Base-by-base conservation (phyloP, 2,329 filamentous ascomycete species). In the Trichoderma koningiopsis region DNA sequence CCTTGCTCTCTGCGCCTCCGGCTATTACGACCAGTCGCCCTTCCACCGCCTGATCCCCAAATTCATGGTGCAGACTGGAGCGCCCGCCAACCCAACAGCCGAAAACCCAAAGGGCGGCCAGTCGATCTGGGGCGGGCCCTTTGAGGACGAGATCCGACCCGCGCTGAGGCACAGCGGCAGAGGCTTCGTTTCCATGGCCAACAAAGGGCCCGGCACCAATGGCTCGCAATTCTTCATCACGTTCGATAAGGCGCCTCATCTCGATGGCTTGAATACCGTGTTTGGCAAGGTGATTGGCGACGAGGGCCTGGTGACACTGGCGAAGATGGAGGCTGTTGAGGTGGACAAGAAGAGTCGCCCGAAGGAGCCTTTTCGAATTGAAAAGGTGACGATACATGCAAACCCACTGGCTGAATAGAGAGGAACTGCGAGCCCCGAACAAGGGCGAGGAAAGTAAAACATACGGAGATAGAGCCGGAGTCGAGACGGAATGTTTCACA, bases 221-320 rank as follows among this genome's bases (percentile, higher is more conserved):
- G 91, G 89, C 19, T 91, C 88, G 60, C 92, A 96, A 78, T 96
- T 96, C 81, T 96, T 94, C 79, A 84, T 96, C 71, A 88, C 90
- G 1, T 91, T 94, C 74, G 91, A 91, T 70, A 89, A 91, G 73
- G 91, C 92, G 31, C 87, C 91, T 47, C 93, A 96, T 81, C 83
- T 96, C 53, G 93, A 96, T 78, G 92, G 92, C 5, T 87, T 93
- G 77, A 96, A 96, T 77, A 94, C 92, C 0, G 90, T 95, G 2
- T 95, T 96, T 80, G 92, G 92, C 13, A 89, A 90, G 78, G 83
- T 95, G 40, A 83, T 91, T 68, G 89, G 87, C 47, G 89, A 91
- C 73, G 88, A 89, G 56, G 85, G 87, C 68, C 75, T 89, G 59
- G 87, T 83, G 43, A 92, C 91, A 5, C 80, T 96, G 74, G 87